Base-by-base conservation (phyloP, 192 early-diverging fungal genomes). In the Backusella psychrophila region DNA sequence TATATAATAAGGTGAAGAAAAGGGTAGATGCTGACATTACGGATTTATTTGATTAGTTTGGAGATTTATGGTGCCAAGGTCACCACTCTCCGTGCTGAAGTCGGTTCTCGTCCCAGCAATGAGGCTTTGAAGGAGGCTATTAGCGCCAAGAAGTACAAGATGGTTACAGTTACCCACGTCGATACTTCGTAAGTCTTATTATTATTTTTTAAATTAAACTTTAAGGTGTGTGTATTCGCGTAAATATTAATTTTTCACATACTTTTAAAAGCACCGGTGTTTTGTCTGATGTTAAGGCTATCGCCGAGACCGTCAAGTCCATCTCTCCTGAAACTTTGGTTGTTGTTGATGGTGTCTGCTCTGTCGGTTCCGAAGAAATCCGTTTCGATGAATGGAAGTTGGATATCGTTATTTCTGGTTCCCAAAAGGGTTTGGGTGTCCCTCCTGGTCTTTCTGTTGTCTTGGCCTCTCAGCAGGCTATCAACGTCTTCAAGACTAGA, bases 341-440 rank as follows among this genome's bases (percentile, higher is more conserved):
- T 66, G 90, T 94, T 17, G 87, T 99, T 63, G 97, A 99, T 78
- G 97, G 94, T 77, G 97, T 99, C 35, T 99, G 97, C 82, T 95
- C 96, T 15, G 95, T 95, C 39, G 97, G 93, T 34, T 94, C 92
- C 19, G 97, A 99, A 85, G 92, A 93, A 63, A 92, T 99, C 84
- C 86, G 91, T 77, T 91, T 96, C 83, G 96, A 97, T 81, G 92
- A 91, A 39, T 97, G 96, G 96, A 91, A 89, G 59, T 83, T 98
- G 70, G 97, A 99, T 78, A 89, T 97, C 7, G 91, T 96, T 17
- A 87, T 97, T 73, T 97, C 96, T 1, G 97, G 94, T 56, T 93
- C 92, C 72, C 97, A 99, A 82, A 99, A 99, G 88, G 97, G 95
- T 11, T 83, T 99, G 29, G 97, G 97, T 77, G 90, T 90, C 66